These are phyloP conservation scores for Termitomyces sp. DNA, from an alignment of 768 basidiomycete species.

Conservation along the genomic window DNA sequence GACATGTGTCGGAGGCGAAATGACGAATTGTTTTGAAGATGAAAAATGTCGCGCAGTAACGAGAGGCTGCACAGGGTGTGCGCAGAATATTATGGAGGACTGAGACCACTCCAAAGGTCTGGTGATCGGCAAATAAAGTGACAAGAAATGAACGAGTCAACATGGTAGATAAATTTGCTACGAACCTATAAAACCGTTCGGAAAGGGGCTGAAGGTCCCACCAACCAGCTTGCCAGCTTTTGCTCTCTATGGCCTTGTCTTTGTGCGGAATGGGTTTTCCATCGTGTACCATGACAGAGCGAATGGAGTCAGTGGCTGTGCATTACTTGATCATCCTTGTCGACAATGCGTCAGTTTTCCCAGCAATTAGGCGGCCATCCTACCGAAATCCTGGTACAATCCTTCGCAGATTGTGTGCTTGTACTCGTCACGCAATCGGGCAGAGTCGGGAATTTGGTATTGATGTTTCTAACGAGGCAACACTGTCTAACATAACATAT, in stretches of 20 bases:
- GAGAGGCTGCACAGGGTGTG: constrained; percentile 58
- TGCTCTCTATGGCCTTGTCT: constrained; percentile 47
- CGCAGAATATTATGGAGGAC: constrained; percentile 63
- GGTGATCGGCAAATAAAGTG: constrained; percentile 4
- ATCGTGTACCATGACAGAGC: constrained; percentile 14
- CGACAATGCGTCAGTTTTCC: constrained; percentile 44
- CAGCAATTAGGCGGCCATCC: constrained; percentile 46
- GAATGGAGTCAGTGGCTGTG: constrained; percentile 10
- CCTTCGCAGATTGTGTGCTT: constrained; percentile 73
- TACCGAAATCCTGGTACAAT: constrained; percentile 77
- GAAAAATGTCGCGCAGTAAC: constrained; percentile 64
- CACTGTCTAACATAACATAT: background rate
- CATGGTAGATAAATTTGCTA: background rate
- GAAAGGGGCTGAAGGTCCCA: constrained; percentile 66
- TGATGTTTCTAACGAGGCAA: constrained; percentile 10
- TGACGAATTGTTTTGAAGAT: constrained; percentile 57
- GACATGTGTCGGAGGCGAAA: constrained; percentile 51
- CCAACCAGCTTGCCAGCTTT: constrained; percentile 62
- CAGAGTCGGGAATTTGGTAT: constrained; percentile 85
- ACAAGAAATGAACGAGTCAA: background rate
- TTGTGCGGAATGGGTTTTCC: constrained; percentile 34
- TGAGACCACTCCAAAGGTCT: constrained; percentile 73
- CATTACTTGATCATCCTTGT: constrained; percentile 15
- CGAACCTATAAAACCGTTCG: constrained; percentile 52
- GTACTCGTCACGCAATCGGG: constrained; percentile 89